Percentiles rank a stretch among this genome's conserved stretches.
Evolutionary conservation across 768 basidiomycete species (phyloP).

Genomic region (Tulasnella sp.): DNA sequence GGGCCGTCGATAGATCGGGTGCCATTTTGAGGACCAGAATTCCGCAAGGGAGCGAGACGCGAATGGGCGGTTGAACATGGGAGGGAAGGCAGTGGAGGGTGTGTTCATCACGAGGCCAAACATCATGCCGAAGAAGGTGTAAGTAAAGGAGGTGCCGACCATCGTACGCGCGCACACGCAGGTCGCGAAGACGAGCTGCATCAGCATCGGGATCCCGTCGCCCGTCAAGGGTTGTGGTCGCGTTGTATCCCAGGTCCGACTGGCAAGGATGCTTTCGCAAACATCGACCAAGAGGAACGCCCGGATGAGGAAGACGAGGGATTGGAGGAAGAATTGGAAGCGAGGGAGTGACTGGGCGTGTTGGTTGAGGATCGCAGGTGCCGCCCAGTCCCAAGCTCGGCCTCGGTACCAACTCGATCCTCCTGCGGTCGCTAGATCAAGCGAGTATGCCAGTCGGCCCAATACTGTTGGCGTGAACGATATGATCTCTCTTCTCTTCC

Average conservation of each 20-base stretch:
- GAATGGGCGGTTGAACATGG: slow-evolving; percentile 17
- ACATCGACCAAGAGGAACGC: background rate
- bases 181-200: background rate
- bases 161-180: background rate
- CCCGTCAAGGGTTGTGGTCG: background rate
- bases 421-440: background rate
- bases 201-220: background rate
- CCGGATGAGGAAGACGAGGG: background rate
- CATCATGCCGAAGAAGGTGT: slow-evolving; percentile 9
- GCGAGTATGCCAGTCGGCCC: background rate
- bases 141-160: background rate
- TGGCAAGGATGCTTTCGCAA: background rate
- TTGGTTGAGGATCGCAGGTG: background rate
- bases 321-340: background rate
- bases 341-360: background rate
- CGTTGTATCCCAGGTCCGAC: background rate
- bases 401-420: background rate
- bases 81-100: slow-evolving; percentile 11
- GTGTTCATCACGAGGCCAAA: background rate
- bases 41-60: slow-evolving; percentile 7
- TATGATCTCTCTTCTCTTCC: background rate
- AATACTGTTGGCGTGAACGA: background rate
- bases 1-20: slow-evolving; percentile 12
- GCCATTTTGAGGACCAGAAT: slow-evolving; percentile 18
- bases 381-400: background rate